These are phyloP conservation scores for Rhodotorula graminis DNA, from an alignment of 768 basidiomycete genomes.

Conservation along the genomic window DNA sequence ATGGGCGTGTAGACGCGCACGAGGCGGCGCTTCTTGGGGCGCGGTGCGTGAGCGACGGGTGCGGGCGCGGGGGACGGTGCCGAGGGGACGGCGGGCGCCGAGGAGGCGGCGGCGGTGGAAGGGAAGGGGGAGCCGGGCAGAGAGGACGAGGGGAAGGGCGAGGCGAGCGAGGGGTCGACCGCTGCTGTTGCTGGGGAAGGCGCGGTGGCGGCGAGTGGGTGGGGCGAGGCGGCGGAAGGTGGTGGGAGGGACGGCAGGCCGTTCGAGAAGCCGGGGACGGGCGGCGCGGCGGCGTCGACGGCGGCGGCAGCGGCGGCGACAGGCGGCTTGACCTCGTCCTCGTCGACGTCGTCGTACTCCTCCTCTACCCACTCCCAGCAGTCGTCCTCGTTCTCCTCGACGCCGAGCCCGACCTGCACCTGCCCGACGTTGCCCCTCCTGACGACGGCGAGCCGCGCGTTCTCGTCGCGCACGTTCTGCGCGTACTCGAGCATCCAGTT, in stretches of 20 bases:
- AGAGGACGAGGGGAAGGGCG: not conserved
- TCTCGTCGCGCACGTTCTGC: conserved; percentile 59
- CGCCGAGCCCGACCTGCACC: conserved; percentile 27
- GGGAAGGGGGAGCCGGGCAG: not conserved
- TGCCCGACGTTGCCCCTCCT: conserved; percentile 44
- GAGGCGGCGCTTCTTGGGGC: conserved; percentile 31
- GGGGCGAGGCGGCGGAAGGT: not conserved
- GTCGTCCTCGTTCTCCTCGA: conserved; percentile 39
- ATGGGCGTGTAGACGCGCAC: conserved; percentile 48
- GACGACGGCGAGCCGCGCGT: conserved; percentile 50
- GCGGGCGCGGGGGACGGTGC: too few relatives aligned
- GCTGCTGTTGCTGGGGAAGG: not conserved
- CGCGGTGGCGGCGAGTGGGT: not conserved
- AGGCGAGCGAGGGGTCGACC: not conserved
- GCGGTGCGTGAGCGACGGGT: not conserved
- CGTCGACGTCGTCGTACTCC: conserved; percentile 43
- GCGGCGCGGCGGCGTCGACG: not conserved
- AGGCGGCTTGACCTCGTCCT: conserved; percentile 26
- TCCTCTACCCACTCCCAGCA: conserved; percentile 44
- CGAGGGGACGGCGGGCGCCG: too few relatives aligned
- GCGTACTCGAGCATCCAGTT: conserved; percentile 90
- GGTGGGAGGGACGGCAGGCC: not conserved
- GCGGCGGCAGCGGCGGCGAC: too few relatives aligned
- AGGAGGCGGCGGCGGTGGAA: not conserved
- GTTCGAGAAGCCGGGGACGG: not conserved